phyloP scores from a whole-genome alignment of 768 basidiomycete genomes.

The Boletales sp. region DNA sequence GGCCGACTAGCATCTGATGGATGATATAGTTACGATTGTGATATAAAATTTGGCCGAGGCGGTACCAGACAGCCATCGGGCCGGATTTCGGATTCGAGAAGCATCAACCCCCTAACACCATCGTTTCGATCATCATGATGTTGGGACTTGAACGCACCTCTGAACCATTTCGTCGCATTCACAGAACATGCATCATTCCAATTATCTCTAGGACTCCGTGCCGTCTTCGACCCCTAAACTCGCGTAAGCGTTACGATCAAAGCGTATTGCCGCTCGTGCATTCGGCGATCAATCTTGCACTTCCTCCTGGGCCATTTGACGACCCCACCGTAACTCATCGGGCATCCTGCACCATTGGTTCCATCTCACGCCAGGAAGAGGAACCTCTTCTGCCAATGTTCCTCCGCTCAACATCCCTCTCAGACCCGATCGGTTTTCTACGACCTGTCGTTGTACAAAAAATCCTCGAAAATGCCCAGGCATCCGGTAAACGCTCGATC shows the following conservation, averaged over 20 bases:
- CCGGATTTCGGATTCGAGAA: no score
- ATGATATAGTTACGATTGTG: no score
- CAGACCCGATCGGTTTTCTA: conserved; percentile 19
- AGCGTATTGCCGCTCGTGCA: conserved; percentile 22
- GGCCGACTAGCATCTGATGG: no score
- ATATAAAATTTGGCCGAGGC: no score
- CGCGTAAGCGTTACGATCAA: not conserved
- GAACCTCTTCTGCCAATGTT: conserved; percentile 22
- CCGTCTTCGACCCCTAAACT: not conserved
- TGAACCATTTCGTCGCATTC: not conserved
- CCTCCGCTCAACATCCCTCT: conserved; percentile 7
- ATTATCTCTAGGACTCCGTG: no score
- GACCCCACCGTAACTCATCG: conserved; percentile 9
- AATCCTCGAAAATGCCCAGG: conserved; percentile 11
- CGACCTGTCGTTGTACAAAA: conserved; percentile 9
- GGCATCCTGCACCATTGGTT: conserved; percentile 16
- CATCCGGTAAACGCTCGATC: conserved; percentile 4
- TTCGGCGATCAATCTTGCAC: conserved; percentile 24
- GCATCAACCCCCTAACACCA: no score
- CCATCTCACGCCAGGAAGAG: conserved; percentile 8
- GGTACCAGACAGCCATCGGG: no score
- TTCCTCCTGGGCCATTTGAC: conserved; percentile 24
- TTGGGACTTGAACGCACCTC: not conserved
- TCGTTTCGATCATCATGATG: no score
- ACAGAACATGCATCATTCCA: not conserved